A percentile compares a stretch with the other conserved stretches of the same genome.
phyloP scores from a whole-genome alignment of 2,329 filamentous ascomycete species.

The Talaromyces sp. region DNA sequence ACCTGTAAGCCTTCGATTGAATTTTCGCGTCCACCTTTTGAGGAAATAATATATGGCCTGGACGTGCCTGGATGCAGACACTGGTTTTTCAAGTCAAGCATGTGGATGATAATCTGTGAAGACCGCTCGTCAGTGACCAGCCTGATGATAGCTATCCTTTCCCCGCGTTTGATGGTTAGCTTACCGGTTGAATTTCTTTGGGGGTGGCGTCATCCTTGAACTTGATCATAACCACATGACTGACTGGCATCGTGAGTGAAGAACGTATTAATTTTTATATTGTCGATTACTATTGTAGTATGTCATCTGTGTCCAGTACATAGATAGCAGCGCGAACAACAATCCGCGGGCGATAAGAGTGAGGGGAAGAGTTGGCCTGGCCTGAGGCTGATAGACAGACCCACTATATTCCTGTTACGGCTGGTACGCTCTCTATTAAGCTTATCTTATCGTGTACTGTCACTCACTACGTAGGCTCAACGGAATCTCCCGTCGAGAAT shows the following conservation, averaged over 20 bases:
- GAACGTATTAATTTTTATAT: too few species aligned
- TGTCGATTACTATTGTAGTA: neutral
- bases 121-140: neutral
- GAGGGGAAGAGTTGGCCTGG: neutral
- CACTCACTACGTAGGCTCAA: too few species aligned
- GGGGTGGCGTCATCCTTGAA: conserved; percentile 14
- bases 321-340: too few species aligned
- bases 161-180: neutral
- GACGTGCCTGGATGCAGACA: conserved; percentile 15
- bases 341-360: neutral
- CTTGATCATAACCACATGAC: conserved; percentile 18
- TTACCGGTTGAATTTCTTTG: conserved; percentile 15
- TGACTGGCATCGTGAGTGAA: conserved; percentile 10
- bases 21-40: conserved; percentile 15
- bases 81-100: conserved; percentile 16
- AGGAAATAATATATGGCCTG: conserved; percentile 13
- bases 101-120: conserved; percentile 6
- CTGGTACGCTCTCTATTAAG: neutral
- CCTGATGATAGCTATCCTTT: neutral
- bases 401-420: neutral
- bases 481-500: neutral
- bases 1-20: conserved; percentile 7
- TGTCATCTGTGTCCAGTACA: too few species aligned
- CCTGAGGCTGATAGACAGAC: neutral
- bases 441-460: conserved; percentile 3